These are phyloP conservation scores for Cystofilobasidium macerans DNA, from an alignment of 768 basidiomycete genomes.

Conservation along the genomic window DNA sequence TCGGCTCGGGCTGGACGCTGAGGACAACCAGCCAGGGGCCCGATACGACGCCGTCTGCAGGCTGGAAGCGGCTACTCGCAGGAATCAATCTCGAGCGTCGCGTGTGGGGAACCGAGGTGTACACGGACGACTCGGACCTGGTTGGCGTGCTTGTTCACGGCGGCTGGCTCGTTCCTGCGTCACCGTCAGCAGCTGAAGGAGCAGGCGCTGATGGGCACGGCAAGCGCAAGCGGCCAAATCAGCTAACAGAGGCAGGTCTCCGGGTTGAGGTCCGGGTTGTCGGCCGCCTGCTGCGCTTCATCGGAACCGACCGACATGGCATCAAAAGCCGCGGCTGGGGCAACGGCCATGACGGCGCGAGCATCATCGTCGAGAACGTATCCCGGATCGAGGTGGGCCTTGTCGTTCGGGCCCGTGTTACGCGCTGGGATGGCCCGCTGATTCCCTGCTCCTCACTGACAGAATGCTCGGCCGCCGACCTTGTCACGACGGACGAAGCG, in stretches of 20 bases:
- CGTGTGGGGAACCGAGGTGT: conserved; percentile 43
- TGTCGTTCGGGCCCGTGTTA: neutral
- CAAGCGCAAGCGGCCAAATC: neutral
- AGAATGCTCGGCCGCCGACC: neutral
- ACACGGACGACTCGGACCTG: conserved; percentile 43
- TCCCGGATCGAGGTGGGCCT: conserved; percentile 33
- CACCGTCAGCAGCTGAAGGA: conserved; percentile 3
- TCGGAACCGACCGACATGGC: conserved; percentile 37
- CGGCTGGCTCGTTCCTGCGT: conserved; percentile 37
- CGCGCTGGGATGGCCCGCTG: neutral
- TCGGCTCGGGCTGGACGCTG: conserved; percentile 14
- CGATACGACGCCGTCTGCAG: neutral
- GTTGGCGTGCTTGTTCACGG: conserved; percentile 39
- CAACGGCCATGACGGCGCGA: conserved; percentile 42
- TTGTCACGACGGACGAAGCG: conserved; percentile 21
- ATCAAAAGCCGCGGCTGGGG: conserved; percentile 41
- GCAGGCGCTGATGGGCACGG: neutral
- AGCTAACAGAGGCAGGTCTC: neutral
- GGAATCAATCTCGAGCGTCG: conserved; percentile 28
- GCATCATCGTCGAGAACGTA: conserved; percentile 38
- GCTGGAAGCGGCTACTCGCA: conserved; percentile 17
- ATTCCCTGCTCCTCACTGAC: neutral
- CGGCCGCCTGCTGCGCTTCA: conserved; percentile 39
- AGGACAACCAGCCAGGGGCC: neutral
- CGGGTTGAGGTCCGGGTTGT: conserved; percentile 37